Percentiles rank a stretch among this genome's conserved stretches.
These are phyloP conservation scores for Entoloma clypeatum DNA, from an alignment of 1,284 basidiomycete species.

Conservation along the genomic window DNA sequence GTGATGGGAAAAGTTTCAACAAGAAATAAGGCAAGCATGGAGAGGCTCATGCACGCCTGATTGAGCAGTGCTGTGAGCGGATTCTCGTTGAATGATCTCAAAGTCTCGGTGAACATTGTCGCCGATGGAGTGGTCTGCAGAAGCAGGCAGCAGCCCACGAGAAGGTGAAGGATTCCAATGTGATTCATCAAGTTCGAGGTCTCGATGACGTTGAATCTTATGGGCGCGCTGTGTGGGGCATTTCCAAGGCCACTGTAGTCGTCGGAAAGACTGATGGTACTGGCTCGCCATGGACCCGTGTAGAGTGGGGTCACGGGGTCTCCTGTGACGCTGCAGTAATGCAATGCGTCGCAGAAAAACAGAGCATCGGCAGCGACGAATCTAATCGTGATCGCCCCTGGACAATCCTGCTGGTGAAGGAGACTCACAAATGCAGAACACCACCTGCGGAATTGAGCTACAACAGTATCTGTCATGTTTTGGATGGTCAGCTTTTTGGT, in stretches of 20 bases:
- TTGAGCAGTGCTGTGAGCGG: conserved; percentile 29
- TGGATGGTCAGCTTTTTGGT: not conserved
- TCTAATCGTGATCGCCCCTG: conserved; percentile 21
- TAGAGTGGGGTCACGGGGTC: conserved; percentile 26
- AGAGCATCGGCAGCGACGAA: conserved; percentile 33
- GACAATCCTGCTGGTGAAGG: conserved; percentile 7
- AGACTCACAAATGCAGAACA: conserved; percentile 28
- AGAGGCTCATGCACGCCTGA: conserved; percentile 36
- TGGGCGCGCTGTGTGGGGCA: conserved; percentile 29
- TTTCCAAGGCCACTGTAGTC: conserved; percentile 35
- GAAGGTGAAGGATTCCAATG: conserved; percentile 43
- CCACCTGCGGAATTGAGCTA: conserved; percentile 35
- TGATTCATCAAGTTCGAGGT: conserved; percentile 47
- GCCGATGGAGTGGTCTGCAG: conserved; percentile 28
- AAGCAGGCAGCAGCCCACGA: conserved; percentile 37
- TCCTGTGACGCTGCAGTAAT: conserved; percentile 17
- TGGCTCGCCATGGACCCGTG: conserved; percentile 34
- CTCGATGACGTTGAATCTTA: conserved; percentile 44
- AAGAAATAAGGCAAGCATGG: conserved; percentile 33
- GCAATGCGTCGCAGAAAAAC: conserved; percentile 28
- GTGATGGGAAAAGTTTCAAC: no score
- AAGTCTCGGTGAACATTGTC: conserved; percentile 41
- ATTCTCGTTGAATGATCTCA: conserved; percentile 26
- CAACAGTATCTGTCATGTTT: conserved; percentile 26
- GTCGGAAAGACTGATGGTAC: conserved; percentile 29